These are phyloP conservation scores for Suillus subalutaceus DNA, from an alignment of 768 basidiomycete species.

Conservation along the genomic window DNA sequence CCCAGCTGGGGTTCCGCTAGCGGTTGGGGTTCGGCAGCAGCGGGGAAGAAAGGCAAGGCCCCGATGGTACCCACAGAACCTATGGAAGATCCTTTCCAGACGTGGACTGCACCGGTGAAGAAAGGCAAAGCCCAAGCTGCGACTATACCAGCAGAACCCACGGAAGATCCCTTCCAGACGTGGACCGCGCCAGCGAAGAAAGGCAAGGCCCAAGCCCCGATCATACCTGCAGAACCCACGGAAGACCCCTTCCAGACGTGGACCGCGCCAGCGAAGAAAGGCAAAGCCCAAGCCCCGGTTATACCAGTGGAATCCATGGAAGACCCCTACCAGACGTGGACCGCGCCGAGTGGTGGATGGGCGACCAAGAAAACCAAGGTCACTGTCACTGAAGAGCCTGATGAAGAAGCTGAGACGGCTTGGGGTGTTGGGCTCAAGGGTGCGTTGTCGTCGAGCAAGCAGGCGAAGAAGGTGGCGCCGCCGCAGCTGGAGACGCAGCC, in stretches of 20 bases:
- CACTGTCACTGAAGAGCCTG: slow-evolving; percentile 22
- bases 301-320: background rate
- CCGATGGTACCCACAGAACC: background rate
- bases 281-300: slow-evolving; percentile 16
- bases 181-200: slow-evolving; percentile 17
- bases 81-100: background rate
- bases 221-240: background rate
- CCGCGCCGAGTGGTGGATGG: background rate
- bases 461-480: slow-evolving; percentile 19
- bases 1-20: slow-evolving; percentile 21
- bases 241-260: background rate
- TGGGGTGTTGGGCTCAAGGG: slow-evolving; percentile 15
- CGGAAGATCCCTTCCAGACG: background rate
- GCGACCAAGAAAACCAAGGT: slow-evolving; percentile 4
- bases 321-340: background rate
- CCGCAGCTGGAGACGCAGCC: slow-evolving; percentile 15
- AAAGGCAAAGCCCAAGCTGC: slow-evolving; percentile 18
- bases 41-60: slow-evolving; percentile 19
- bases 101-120: slow-evolving; percentile 13
- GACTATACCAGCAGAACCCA: background rate
- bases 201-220: slow-evolving; percentile 14
- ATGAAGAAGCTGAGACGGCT: slow-evolving; percentile 17
- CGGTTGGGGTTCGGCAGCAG: slow-evolving; percentile 7
- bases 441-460: slow-evolving; percentile 9
- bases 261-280: slow-evolving; percentile 17